Evolutionary conservation across 1,139 yeast species (phyloP).

Genomic region (Debaryomycetaceae sp.): DNA sequence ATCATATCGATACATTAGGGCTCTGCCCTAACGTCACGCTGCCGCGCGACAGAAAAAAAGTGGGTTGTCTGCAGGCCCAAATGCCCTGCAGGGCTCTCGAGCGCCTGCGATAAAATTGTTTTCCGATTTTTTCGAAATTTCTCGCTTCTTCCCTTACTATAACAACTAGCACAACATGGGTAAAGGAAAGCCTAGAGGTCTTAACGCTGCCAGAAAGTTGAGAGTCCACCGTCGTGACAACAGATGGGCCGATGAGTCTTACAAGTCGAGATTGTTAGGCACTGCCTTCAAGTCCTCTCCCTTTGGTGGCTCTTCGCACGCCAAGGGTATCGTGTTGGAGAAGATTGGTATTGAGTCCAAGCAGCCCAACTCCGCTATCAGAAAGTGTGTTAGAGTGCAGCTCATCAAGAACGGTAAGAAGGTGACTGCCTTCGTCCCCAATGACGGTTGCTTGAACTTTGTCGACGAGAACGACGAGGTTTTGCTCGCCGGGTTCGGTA

Average conservation of each 20-base stretch:
- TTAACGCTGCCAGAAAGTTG: slow-evolving; percentile 99
- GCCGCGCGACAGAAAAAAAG: too few species aligned
- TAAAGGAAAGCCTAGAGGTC: slow-evolving; percentile 96
- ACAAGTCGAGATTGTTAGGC: slow-evolving; percentile 98
- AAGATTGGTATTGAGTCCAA: slow-evolving; percentile 99
- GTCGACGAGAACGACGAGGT: slow-evolving; percentile 99
- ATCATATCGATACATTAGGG: too few species aligned
- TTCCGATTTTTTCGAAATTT: slow-evolving; percentile 6
- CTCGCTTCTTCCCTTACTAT: slow-evolving; percentile 7
- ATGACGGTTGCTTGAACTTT: slow-evolving; percentile 99
- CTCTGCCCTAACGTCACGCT: too few species aligned
- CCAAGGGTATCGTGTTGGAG: slow-evolving; percentile 99
- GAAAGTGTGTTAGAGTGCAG: slow-evolving; percentile 99
- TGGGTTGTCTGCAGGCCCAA: neutral
- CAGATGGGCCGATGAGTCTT: slow-evolving; percentile 99
- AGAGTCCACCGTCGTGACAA: slow-evolving; percentile 99
- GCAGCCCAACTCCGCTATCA: slow-evolving; percentile 99
- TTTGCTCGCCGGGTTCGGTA: slow-evolving; percentile 99
- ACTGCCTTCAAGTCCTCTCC: slow-evolving; percentile 99
- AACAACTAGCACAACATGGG: slow-evolving; percentile 51
- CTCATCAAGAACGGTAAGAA: slow-evolving; percentile 99
- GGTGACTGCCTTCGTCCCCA: slow-evolving; percentile 99
- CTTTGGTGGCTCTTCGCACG: slow-evolving; percentile 99
- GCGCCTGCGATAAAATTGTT: slow-evolving; percentile 5
- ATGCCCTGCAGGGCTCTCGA: neutral